These are phyloP conservation scores for Pythium apleroticum DNA, from an alignment of 352 stramenopile genomes.

Conservation along the genomic window DNA sequence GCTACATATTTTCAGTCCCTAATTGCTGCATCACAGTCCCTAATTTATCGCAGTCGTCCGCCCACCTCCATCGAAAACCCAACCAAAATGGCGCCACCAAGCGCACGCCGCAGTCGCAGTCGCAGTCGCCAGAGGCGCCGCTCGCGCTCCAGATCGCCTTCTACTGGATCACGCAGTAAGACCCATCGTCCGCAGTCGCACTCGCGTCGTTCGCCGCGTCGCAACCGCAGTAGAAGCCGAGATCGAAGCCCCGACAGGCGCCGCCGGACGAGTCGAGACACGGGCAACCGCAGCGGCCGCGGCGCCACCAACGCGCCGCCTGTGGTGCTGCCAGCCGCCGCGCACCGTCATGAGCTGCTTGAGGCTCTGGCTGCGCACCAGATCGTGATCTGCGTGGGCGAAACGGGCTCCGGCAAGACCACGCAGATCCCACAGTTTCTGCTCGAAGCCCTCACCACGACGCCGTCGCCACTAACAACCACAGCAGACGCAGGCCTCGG, in stretches of 20 bases:
- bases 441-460: conserved; percentile 34
- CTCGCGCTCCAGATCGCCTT: neutral
- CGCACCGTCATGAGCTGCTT: conserved; percentile 67
- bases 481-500: conserved; percentile 36
- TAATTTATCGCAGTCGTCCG: too few relatives aligned
- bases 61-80: neutral
- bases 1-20: too few relatives aligned
- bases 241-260: neutral
- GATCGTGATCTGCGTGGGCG: conserved; percentile 85
- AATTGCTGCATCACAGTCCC: too few relatives aligned
- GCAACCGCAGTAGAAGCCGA: conserved; percentile 2
- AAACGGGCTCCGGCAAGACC: conserved; percentile 97
- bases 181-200: neutral
- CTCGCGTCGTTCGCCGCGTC: neutral
- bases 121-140: conserved; percentile 11
- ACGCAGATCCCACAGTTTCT: conserved; percentile 87
- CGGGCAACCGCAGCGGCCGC: neutral
- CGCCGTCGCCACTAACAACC: conserved; percentile 20
- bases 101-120: neutral
- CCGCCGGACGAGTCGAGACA: neutral
- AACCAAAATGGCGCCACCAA: conserved; percentile 1
- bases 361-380: conserved; percentile 41
- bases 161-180: neutral
- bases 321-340: conserved; percentile 31
- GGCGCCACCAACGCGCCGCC: neutral